phyloP scores from a whole-genome alignment of 306 rosid species.

The Castanea sativa region DNA sequence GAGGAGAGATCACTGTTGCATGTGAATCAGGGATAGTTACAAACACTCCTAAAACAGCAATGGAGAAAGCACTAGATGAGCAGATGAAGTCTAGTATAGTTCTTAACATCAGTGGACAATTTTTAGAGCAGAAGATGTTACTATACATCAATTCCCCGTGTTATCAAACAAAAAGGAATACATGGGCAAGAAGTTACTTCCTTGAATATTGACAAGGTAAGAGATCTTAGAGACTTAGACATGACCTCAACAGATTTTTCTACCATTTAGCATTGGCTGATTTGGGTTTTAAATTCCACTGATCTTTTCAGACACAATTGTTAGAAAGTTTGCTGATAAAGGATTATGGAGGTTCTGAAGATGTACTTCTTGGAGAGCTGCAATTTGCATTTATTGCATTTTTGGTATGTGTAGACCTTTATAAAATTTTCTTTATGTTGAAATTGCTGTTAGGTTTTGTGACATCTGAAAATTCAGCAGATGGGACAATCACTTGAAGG shows the following conservation, averaged over 20 bases:
- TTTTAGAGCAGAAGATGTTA: slow-evolving; percentile 67
- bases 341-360: slow-evolving; percentile 84
- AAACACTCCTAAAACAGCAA: slow-evolving; percentile 41
- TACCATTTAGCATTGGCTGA: slow-evolving; percentile 12
- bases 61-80: slow-evolving; percentile 62
- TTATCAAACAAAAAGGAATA: slow-evolving; percentile 69
- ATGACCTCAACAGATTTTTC: not conserved
- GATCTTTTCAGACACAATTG: slow-evolving; percentile 57
- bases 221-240: not conserved
- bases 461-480: slow-evolving; percentile 43
- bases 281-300: slow-evolving; percentile 22
- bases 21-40: slow-evolving; percentile 50
- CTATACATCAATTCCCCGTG: slow-evolving; percentile 76
- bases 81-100: slow-evolving; percentile 15
- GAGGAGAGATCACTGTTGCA: slow-evolving; percentile 80
- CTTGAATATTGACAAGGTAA: slow-evolving; percentile 88
- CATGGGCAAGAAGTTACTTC: slow-evolving; percentile 78
- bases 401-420: slow-evolving; percentile 45
- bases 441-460: slow-evolving; percentile 13
- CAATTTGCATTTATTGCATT: slow-evolving; percentile 82
- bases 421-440: slow-evolving; percentile 2
- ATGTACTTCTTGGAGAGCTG: slow-evolving; percentile 81
- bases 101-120: slow-evolving; percentile 43
- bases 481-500: slow-evolving; percentile 95
- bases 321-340: slow-evolving; percentile 62